These are phyloP conservation scores for Scedosporium minutisporum DNA, from an alignment of 2,329 filamentous ascomycete species.

Conservation along the genomic window DNA sequence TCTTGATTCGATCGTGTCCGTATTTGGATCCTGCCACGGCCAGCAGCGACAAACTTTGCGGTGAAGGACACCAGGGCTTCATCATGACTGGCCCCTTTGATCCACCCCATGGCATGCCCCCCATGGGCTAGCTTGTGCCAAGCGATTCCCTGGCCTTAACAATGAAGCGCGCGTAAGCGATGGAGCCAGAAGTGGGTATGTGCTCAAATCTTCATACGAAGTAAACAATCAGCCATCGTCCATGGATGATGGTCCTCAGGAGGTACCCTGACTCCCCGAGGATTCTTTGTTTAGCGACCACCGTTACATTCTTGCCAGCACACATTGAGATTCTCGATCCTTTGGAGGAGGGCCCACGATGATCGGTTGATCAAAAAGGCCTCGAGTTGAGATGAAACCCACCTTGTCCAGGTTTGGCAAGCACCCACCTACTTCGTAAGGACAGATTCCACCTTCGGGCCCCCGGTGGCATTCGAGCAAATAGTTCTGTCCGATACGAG, in stretches of 20 bases:
- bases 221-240: background rate
- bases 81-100: background rate
- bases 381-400: background rate
- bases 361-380: background rate
- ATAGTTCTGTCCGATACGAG: background rate
- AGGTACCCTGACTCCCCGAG: too few relatives aligned
- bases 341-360: background rate
- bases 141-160: background rate
- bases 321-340: background rate
- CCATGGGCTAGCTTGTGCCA: background rate
- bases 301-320: background rate
- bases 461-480: background rate
- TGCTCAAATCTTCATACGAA: background rate
- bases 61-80: too few relatives aligned
- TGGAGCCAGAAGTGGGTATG: background rate
- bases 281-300: background rate
- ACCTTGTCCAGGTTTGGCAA: background rate
- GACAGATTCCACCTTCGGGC: background rate
- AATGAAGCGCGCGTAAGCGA: constrained; percentile 1
- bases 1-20: background rate
- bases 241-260: too few relatives aligned
- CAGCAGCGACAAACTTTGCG: background rate
- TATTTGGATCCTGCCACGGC: background rate
- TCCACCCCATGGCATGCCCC: background rate
- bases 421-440: background rate